phyloP scores from a whole-genome alignment of 495 filamentous ascomycete genomes.

The Friedmanniomyces simplex region DNA sequence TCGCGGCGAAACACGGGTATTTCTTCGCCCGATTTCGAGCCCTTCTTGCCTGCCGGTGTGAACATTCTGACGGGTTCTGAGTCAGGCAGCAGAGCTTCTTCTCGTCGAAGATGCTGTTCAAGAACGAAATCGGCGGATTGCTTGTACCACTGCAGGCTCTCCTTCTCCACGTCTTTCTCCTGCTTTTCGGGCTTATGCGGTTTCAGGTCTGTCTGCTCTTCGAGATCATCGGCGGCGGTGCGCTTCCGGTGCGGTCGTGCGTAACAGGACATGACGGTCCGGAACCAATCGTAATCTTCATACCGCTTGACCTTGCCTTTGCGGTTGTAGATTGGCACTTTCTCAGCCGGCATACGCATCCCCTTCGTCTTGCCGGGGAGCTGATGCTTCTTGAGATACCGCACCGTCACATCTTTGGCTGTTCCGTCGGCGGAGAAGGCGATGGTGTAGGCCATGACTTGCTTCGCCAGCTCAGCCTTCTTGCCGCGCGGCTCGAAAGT shows the following conservation, averaged over 20 bases:
- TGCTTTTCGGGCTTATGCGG: conserved; percentile 49
- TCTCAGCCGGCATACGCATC: conserved; percentile 62
- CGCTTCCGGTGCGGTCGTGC: conserved; percentile 43
- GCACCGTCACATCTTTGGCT: conserved; percentile 88
- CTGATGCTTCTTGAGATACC: conserved; percentile 74
- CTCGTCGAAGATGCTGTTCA: conserved; percentile 77
- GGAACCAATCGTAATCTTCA: conserved; percentile 81
- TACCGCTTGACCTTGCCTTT: conserved; percentile 59
- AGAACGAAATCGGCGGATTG: conserved; percentile 76
- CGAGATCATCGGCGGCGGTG: conserved; percentile 63
- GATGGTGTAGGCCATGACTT: conserved; percentile 86
- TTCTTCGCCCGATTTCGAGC: conserved; percentile 47
- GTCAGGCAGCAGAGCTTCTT: conserved; percentile 71
- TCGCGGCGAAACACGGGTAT: conserved; percentile 72
- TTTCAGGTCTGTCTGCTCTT: conserved; percentile 65
- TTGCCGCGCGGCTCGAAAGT: conserved; percentile 73
- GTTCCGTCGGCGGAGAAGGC: conserved; percentile 76
- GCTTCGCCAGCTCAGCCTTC: conserved; percentile 73
- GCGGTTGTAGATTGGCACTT: conserved; percentile 63
- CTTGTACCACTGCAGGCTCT: conserved; percentile 78
- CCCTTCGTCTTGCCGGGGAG: conserved; percentile 91
- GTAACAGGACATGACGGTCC: conserved; percentile 64
- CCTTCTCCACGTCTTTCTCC: conserved; percentile 51
- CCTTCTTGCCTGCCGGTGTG: conserved; percentile 45
- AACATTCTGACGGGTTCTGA: conserved; percentile 67